phyloP scores from a whole-genome alignment of 305 asterid genomes.

The Fraxinus baroniana region DNA sequence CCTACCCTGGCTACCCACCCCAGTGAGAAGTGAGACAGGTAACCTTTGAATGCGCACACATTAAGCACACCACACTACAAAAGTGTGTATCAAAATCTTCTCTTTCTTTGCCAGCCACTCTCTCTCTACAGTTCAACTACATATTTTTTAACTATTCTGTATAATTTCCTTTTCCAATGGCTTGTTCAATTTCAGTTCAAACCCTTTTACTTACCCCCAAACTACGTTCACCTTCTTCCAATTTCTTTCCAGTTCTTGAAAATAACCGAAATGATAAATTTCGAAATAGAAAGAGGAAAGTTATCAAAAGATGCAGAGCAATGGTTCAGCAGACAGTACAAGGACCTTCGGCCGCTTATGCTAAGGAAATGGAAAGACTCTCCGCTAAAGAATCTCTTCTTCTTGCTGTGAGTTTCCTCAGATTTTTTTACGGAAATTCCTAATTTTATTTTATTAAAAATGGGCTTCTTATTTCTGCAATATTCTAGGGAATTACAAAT shows the following conservation, averaged over 20 bases:
- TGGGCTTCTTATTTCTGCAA: not conserved
- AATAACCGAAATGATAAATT: conserved; percentile 3
- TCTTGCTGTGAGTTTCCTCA: conserved; percentile 55
- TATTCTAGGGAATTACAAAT: not conserved
- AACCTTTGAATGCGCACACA: not conserved
- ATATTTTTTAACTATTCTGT: not conserved
- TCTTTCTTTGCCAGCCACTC: not conserved
- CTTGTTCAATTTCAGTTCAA: conserved; percentile 33
- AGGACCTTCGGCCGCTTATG: conserved; percentile 85
- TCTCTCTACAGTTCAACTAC: not conserved
- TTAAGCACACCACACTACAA: not conserved
- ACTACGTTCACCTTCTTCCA: conserved; percentile 2
- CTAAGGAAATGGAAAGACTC: conserved; percentile 83
- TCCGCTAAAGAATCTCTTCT: conserved; percentile 90
- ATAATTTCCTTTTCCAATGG: conserved; percentile 25
- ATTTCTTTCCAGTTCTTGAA: conserved; percentile 18
- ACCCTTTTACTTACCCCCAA: conserved; percentile 13
- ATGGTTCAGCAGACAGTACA: conserved; percentile 65
- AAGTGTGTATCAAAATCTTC: not conserved
- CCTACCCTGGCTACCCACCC: not conserved
- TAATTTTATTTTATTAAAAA: not conserved
- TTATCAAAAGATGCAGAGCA: conserved; percentile 37
- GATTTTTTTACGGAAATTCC: not conserved
- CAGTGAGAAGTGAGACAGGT: not conserved
- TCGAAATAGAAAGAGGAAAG: conserved; percentile 22